phyloP scores from a whole-genome alignment of 805 yeast genomes.

The Lachancea nothofagi region DNA sequence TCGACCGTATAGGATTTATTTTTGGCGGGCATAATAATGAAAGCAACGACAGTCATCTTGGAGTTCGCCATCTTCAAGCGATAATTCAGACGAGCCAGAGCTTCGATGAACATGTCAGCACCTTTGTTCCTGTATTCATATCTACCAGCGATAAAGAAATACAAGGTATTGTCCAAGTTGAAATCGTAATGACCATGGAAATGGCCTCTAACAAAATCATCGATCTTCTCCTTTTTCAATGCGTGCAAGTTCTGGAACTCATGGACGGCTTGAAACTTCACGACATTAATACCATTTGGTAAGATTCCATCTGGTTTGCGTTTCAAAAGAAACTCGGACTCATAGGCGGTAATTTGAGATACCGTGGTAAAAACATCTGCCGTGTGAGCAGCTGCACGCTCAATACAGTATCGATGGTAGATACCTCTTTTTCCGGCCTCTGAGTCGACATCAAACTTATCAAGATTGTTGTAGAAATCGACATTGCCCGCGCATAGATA shows the following conservation, averaged over 20 bases:
- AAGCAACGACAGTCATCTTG: conserved; percentile 90
- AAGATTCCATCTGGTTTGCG: conserved; percentile 97
- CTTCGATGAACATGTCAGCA: conserved; percentile 89
- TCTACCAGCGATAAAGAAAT: conserved; percentile 95
- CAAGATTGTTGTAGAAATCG: conserved; percentile 89
- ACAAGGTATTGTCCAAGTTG: conserved; percentile 86
- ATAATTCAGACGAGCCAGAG: conserved; percentile 88
- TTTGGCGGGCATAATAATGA: conserved; percentile 95
- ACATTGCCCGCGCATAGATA: conserved; percentile 94
- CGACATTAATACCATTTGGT: conserved; percentile 94
- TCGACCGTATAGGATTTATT: conserved; percentile 93
- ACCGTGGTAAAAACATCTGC: conserved; percentile 98
- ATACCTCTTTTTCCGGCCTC: conserved; percentile 98
- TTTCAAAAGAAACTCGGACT: conserved; percentile 84
- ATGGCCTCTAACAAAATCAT: conserved; percentile 93
- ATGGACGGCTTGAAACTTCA: conserved; percentile 94
- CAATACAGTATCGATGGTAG: conserved; percentile 94
- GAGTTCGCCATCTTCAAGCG: conserved; percentile 75
- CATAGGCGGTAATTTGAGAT: conserved; percentile 95
- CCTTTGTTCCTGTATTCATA: conserved; percentile 97
- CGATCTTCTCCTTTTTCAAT: conserved; percentile 79
- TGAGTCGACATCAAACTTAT: conserved; percentile 87
- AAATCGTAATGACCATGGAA: conserved; percentile 96
- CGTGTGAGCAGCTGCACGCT: conserved; percentile 91
- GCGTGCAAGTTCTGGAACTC: conserved; percentile 98